Evolutionary conservation across 2,329 filamentous ascomycete genomes (phyloP), one percentile per base, ranked within the genome.

Genomic region (Fusarium albidum): DNA sequence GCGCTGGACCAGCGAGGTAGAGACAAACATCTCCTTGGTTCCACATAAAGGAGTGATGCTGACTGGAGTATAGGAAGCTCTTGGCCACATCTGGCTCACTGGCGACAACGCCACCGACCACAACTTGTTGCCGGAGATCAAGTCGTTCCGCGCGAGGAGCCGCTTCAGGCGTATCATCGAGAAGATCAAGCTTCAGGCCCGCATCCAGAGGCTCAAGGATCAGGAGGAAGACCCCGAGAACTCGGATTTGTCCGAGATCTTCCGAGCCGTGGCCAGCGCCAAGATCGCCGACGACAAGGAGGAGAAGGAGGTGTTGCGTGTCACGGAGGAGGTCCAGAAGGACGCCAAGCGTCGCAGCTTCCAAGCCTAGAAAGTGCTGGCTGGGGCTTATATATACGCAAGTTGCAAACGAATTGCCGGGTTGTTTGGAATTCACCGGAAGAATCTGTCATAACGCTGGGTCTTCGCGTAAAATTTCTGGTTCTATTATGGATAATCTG

Each of bases 81-180:
- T 97, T 44, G 80, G 84, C 53, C 93, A 97, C 75, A 81, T 84
- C 55, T 98, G 94, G 94, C 86, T 98, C 68, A 95, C 86, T 70
- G 94, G 94, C 73, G 84, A 95, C 79, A 95, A 86, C 58, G 95
- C 95, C 59, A 92, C 90, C 57, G 93, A 98, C 75, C 92, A 97
- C 85, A 93, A 99, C 82, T 84, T 99, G 84, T 79, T 99, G 74
- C 95, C 95, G 64, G 95, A 99, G 79, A 96, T 99, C 66, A 91
- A 90, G 76, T 89, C 92, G 45, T 96, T 95, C 79, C 92, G 96
- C 75, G 89, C 93, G 59, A 92, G 92, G 75, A 91, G 92, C 51
- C 92, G 92, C 58, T 89, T 99, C 65, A 90, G 90, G 74, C 90
- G 94, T 61, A 94, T 93, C 68, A 96, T 99, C 77, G 92, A 98